Conservation (phyloP, 768 basidiomycete species). For the Vishniacozyma victoriae region DNA sequence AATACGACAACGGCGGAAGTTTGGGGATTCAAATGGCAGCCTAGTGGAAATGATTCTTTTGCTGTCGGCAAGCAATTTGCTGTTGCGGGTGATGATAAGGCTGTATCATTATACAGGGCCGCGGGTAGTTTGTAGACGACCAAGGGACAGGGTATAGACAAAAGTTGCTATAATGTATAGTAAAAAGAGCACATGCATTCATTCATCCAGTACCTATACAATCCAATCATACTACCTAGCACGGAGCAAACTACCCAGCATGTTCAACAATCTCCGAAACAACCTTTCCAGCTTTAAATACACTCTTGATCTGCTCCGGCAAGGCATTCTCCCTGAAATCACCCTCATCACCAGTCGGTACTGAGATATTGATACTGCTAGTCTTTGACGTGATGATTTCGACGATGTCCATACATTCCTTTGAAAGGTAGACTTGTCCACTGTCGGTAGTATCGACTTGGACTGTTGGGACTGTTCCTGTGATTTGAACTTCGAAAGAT, state of each 20-base stretch:
- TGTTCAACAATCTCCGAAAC: constrained; percentile 88
- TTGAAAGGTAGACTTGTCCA: constrained; percentile 88
- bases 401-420: constrained; percentile 60
- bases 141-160: neutral
- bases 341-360: constrained; percentile 88
- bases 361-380: constrained; percentile 80
- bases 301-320: constrained; percentile 92
- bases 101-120: constrained; percentile 38
- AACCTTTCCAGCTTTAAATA: constrained; percentile 72
- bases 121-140: constrained; percentile 33
- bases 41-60: constrained; percentile 20
- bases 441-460: constrained; percentile 92
- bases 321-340: constrained; percentile 82
- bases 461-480: constrained; percentile 81
- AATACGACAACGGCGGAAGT: constrained; percentile 30
- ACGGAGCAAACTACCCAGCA: constrained; percentile 48
- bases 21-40: constrained; percentile 46
- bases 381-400: constrained; percentile 95
- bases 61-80: constrained; percentile 43
- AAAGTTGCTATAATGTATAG: neutral
- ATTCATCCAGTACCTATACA: neutral
- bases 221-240: neutral
- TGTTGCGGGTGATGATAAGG: constrained; percentile 39
- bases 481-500: constrained; percentile 87
- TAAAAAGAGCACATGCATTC: no score